Percentiles rank a stretch among this genome's conserved stretches.
phyloP scores from a whole-genome alignment of 2,329 filamentous ascomycete species.

The Sordariomycetes sp. region DNA sequence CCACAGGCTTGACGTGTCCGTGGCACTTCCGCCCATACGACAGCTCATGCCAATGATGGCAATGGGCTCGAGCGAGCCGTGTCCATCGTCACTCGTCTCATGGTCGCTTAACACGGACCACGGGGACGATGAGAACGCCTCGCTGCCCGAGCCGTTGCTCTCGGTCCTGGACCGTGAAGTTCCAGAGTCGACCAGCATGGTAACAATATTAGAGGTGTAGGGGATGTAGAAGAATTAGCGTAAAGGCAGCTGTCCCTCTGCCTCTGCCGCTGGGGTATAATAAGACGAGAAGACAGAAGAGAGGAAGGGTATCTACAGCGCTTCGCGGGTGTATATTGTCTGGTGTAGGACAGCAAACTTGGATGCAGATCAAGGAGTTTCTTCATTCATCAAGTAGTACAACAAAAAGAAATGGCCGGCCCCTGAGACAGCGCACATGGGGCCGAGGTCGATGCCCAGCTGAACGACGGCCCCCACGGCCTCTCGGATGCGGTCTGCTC shows the following conservation, averaged over 20 bases:
- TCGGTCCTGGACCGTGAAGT: neutral
- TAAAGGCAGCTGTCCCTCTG: neutral
- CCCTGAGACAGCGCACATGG: too few species aligned
- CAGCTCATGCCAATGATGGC: constrained; percentile 13
- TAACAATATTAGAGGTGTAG: neutral
- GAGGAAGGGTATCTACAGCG: too few species aligned
- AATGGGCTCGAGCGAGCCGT: constrained; percentile 6
- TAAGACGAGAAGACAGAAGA: too few species aligned
- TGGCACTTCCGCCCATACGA: constrained; percentile 9
- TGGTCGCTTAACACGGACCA: neutral
- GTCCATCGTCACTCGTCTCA: neutral
- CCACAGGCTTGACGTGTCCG: constrained; percentile 8
- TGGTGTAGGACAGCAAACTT: too few species aligned
- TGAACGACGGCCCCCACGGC: too few species aligned
- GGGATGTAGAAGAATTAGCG: neutral
- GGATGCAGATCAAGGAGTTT: too few species aligned
- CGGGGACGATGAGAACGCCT: neutral
- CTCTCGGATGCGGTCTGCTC: too few species aligned
- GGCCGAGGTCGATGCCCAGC: too few species aligned
- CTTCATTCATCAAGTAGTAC: too few species aligned
- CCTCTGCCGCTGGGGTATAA: neutral
- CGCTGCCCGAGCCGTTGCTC: neutral
- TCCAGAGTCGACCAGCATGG: neutral
- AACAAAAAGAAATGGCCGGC: too few species aligned
- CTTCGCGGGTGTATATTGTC: too few species aligned